These are phyloP conservation scores for Daldinia concentrica DNA, from an alignment of 495 filamentous ascomycete species.

Conservation along the genomic window DNA sequence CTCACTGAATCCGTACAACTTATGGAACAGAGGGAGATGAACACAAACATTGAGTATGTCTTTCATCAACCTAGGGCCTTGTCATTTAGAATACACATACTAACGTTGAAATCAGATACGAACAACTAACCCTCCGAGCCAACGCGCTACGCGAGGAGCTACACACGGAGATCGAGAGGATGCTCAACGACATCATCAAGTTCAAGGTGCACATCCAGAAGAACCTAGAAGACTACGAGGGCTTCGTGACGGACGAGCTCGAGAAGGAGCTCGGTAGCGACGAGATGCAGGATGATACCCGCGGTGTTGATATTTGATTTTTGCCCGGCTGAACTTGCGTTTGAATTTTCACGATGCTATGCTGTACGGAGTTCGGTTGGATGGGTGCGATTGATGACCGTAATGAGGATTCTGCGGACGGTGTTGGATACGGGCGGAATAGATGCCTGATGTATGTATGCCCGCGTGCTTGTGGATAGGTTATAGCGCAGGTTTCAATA, in stretches of 20 bases:
- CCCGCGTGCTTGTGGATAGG: conserved; percentile 2
- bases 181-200: conserved; percentile 96
- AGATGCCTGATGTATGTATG: neutral
- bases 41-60: conserved; percentile 89
- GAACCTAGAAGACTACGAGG: conserved; percentile 89
- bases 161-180: conserved; percentile 93
- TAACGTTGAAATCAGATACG: conserved; percentile 68
- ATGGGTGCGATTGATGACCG: conserved; percentile 21
- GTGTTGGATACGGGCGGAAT: conserved; percentile 12
- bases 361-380: conserved; percentile 37
- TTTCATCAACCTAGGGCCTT: neutral
- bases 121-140: conserved; percentile 85
- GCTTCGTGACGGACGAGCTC: conserved; percentile 88
- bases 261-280: conserved; percentile 77
- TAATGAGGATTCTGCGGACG: conserved; percentile 30
- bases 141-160: conserved; percentile 89
- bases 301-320: conserved; percentile 41
- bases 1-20: conserved; percentile 89
- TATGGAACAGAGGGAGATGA: conserved; percentile 96
- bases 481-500: conserved; percentile 10
- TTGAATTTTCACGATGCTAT: conserved; percentile 12
- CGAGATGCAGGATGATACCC: conserved; percentile 56
- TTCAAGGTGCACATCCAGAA: conserved; percentile 98
- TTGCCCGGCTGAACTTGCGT: neutral
- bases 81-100: conserved; percentile 2